phyloP scores from a whole-genome alignment of 495 filamentous ascomycete species.

The Penicillium canescens region DNA sequence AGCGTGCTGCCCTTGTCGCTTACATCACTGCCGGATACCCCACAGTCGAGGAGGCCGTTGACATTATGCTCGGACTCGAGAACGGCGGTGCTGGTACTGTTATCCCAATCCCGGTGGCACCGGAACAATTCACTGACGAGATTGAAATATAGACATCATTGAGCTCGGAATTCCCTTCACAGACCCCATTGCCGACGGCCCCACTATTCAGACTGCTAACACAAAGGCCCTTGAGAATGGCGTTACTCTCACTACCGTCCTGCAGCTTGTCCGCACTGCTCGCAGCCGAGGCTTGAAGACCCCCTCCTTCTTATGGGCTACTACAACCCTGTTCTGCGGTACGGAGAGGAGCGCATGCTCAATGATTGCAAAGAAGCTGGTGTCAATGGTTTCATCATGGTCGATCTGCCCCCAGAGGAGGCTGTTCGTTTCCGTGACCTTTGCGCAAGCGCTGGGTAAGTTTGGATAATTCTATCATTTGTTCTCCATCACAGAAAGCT shows the following conservation, averaged over 20 bases:
- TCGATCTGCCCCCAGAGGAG: slow-evolving; percentile 96
- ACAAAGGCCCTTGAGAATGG: slow-evolving; percentile 86
- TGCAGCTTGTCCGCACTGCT: slow-evolving; percentile 78
- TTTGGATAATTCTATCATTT: slow-evolving; percentile 3
- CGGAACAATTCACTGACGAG: not conserved
- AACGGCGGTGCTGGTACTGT: slow-evolving; percentile 83
- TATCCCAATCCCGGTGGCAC: slow-evolving; percentile 3
- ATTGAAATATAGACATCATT: slow-evolving; percentile 3
- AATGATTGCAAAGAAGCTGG: slow-evolving; percentile 82
- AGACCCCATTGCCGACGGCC: slow-evolving; percentile 94
- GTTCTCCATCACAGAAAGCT: not conserved
- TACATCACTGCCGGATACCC: slow-evolving; percentile 97
- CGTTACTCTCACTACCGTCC: slow-evolving; percentile 72
- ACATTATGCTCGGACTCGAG: slow-evolving; percentile 86
- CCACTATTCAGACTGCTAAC: slow-evolving; percentile 90
- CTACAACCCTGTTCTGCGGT: slow-evolving; percentile 92
- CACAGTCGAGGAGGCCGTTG: slow-evolving; percentile 73
- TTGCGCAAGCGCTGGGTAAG: slow-evolving; percentile 73
- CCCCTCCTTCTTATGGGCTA: slow-evolving; percentile 95
- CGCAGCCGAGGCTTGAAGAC: slow-evolving; percentile 72
- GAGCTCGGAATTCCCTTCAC: slow-evolving; percentile 82
- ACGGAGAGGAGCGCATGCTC: slow-evolving; percentile 88
- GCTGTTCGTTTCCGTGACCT: slow-evolving; percentile 86
- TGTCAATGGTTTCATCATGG: slow-evolving; percentile 96
- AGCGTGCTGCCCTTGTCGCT: slow-evolving; percentile 75